Percentiles rank a stretch among this genome's conserved stretches.
phyloP scores from a whole-genome alignment of 257 asterid genomes.

The Solanum bulbocastanum region DNA sequence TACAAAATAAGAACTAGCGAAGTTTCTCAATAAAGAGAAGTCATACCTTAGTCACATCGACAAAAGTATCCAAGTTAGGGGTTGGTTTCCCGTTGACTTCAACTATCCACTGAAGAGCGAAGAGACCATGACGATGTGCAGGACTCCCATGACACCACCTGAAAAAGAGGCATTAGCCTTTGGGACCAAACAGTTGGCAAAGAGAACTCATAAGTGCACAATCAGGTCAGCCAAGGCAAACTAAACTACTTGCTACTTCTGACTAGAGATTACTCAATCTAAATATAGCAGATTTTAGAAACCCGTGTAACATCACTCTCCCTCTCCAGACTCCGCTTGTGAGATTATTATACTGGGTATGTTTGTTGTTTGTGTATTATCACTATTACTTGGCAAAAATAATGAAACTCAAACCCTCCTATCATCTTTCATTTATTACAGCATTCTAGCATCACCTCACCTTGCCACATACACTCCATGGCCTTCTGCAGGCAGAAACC shows the following conservation, averaged over 20 bases:
- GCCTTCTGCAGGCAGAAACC: constrained; percentile 91
- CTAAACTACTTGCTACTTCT: not conserved
- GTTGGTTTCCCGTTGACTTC: constrained; percentile 93
- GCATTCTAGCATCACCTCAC: constrained; percentile 21
- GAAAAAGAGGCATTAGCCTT: constrained; percentile 8
- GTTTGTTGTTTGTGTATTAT: not conserved
- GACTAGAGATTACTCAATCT: not conserved
- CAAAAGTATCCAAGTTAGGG: constrained; percentile 83
- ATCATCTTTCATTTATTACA: not conserved
- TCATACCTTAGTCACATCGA: constrained; percentile 73
- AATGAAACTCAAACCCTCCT: not conserved
- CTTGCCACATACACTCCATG: constrained; percentile 96
- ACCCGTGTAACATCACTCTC: not conserved
- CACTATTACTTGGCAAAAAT: not conserved
- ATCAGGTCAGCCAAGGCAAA: not conserved
- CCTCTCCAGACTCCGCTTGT: not conserved
- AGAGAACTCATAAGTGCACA: not conserved
- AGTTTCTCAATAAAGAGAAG: not conserved
- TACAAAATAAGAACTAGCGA: not conserved
- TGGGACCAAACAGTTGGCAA: not conserved
- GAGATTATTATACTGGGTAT: not conserved
- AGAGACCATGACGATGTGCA: constrained; percentile 82
- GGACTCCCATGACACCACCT: constrained; percentile 99
- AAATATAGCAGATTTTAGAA: not conserved
- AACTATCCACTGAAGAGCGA: constrained; percentile 95